Base-by-base conservation (phyloP, 2,329 filamentous ascomycete genomes). In the Cylindrodendrum hubeiense region DNA sequence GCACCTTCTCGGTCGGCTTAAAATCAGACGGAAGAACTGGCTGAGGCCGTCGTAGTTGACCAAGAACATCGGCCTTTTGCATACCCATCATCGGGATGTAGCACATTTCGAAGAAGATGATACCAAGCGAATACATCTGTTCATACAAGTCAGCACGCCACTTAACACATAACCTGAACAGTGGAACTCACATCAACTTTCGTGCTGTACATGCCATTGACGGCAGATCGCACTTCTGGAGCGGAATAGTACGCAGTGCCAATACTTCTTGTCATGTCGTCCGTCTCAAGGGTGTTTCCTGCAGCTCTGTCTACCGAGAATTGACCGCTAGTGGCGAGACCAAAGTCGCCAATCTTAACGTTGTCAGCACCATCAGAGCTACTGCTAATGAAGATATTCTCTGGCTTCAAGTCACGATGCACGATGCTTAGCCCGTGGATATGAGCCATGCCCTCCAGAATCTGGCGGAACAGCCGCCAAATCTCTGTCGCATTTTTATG, bases 71-170 rank as follows among this genome's bases (percentile, higher is more conserved):
- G 2, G 87, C 87, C 67, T 89, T 86, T 72, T 91, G 86, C 88
- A 91, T 91, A 5, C 89, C 89, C 76, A 90, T 84, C 80, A 91
- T 87, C 0, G 88, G 85, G 34, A 84, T 80, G 69, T 90, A 95
- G 75, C 93, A 97, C 96, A 99, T 99, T 79, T 99, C 96, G 71
- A 98, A 98, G 81, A 99, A 97, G 62, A 99, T 98, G 68, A 99
- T 93, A 0, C 96, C 96, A 44, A 99, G 85, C 0, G 95, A 98
- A 77, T 96, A 99, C 95, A 99, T 98, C 87, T 90, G 60, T 0
- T 37, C 19, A 7, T 0, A 8, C n/a, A 55, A 74, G 69, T 71
- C 58, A 65, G 51, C 21, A 7, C 5, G 6, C 15, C 8, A 39
- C 15, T n/a, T 17, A 54, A 9, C 4, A 17, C 37, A 37, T 12